Evolutionary conservation across 106 monocot genomes (phyloP).

Genomic region (Triglochin maritima): DNA sequence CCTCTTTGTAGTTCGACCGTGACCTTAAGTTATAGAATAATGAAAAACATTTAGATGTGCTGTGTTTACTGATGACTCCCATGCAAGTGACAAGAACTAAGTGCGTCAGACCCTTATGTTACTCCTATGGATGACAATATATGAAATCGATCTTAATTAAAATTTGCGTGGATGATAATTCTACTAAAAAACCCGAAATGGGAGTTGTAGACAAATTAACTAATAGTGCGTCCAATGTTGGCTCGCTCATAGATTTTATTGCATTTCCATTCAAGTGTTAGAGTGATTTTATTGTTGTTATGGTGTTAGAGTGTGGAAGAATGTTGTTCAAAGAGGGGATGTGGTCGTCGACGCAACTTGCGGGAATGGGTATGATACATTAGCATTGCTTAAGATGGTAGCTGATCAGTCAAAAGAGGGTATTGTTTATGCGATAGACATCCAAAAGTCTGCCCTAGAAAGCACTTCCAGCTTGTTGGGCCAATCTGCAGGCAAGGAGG

Average conservation of each 20-base stretch:
- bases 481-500: constrained; percentile 21
- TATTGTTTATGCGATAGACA: constrained; percentile 84
- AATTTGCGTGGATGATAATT: background rate
- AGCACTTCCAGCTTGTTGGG: constrained; percentile 55
- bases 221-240: background rate
- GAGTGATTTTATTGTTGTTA: background rate
- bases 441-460: constrained; percentile 59
- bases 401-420: constrained; percentile 47
- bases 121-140: background rate
- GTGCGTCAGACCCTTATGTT: background rate
- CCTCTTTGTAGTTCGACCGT: no score
- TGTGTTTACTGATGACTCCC: no score
- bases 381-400: constrained; percentile 78
- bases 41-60: no score
- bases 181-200: background rate
- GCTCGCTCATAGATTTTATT: background rate
- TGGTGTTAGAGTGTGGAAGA: constrained; percentile 59
- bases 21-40: no score
- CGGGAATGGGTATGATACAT: constrained; percentile 92
- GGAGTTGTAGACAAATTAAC: background rate
- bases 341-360: constrained; percentile 86
- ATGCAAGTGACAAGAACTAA: no score
- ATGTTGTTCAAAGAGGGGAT: constrained; percentile 60
- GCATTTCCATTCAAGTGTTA: background rate
- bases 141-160: background rate